Evolutionary conservation across 169 alveolate genomes (phyloP).

Genomic region (Plasmodium fragile): DNA sequence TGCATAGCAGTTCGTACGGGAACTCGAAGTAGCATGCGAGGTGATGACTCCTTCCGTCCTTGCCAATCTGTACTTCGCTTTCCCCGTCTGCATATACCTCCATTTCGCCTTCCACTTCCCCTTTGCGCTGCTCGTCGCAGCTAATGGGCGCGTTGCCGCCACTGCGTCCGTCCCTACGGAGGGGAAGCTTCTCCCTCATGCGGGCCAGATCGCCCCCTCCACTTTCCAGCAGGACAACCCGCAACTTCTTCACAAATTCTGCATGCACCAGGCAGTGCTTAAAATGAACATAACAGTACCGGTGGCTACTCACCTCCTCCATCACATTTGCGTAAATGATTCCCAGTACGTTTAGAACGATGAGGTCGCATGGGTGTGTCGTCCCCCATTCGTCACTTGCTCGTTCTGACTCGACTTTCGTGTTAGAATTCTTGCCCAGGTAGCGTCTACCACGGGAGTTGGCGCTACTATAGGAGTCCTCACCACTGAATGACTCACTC

Average conservation of each 20-base stretch:
- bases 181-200: background rate
- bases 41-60: background rate
- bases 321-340: conserved; percentile 27
- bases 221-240: background rate
- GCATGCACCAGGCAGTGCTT: conserved; percentile 18
- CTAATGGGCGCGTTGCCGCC: background rate
- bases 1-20: conserved; percentile 28
- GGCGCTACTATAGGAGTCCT: no score
- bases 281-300: conserved; percentile 42
- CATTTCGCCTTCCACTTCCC: background rate
- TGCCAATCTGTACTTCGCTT: background rate
- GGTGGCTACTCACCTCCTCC: conserved; percentile 28
- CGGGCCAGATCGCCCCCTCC: background rate
- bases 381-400: background rate
- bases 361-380: background rate
- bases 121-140: background rate
- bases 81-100: background rate
- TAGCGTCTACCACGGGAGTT: background rate
- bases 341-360: conserved; percentile 22
- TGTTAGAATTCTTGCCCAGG: background rate
- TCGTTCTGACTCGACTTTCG: background rate
- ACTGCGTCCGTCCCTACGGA: background rate
- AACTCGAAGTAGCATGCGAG: conserved; percentile 23
- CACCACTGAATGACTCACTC: background rate
- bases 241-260: conserved; percentile 42